Evolutionary conservation across 768 basidiomycete species (phyloP), one percentile per base, ranked within the genome.

Genomic region (Sporobolomyces phaffii): DNA sequence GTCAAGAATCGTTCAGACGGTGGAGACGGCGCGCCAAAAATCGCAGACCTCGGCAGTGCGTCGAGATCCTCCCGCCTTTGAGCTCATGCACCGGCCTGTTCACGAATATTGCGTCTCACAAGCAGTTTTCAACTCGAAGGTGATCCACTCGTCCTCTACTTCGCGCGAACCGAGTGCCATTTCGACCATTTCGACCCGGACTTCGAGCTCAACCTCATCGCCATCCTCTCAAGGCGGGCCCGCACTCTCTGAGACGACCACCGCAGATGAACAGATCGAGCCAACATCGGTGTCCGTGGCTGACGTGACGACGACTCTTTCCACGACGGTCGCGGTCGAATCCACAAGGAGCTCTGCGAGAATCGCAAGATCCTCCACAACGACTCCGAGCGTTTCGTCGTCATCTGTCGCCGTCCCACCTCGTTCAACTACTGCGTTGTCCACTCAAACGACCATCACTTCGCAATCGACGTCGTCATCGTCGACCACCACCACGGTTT

Each of bases 21-120:
- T 40, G 36, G 22, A 15, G 31, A 59, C 50, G 36, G 44, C 2
- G 20, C 22, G 41, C 64, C 64, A 1, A 24, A 26, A 3, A 43
- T 65, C 24, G 31, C 50, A 5, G 29, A 51, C 22, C 57, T 65
- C 33, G 64, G 57, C 8, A 36, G 64, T 29, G 15, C 26, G 54
- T 29, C 15, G 24, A n/a, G n/a, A n/a, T n/a, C n/a, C n/a, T n/a
- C n/a, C n/a, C n/a, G n/a, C n/a, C 31, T 43, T 26, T 18, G 41
- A 5, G 38, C 41, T 57, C 9, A 43, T 24, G 9, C 15, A 14
- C 13, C 9, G 40, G 26, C 13, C n/a, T n/a, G n/a, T n/a, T n/a
- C n/a, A n/a, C n/a, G n/a, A n/a, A n/a, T n/a, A n/a, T n/a, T 13
- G 41, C 22, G 34, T 36, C 24, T 33, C 18, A 40, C 13, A 2